Evolutionary conservation across 192 early-diverging fungal species (phyloP).

Genomic region (Linnemannia zychae): DNA sequence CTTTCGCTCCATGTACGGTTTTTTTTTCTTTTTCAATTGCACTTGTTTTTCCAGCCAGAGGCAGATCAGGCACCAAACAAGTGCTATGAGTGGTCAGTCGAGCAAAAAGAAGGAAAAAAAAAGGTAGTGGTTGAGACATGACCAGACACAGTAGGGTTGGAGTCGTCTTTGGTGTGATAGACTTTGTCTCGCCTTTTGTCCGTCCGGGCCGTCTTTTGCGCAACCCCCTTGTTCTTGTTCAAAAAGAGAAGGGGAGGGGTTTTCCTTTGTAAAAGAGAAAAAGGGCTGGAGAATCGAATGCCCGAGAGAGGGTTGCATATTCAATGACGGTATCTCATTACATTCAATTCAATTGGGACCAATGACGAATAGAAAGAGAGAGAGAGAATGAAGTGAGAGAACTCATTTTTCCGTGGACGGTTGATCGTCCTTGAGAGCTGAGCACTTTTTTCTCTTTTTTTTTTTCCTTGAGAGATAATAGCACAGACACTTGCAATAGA

Average conservation of each 20-base stretch:
- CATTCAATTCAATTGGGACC: neutral
- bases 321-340: neutral
- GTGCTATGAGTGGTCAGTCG: neutral
- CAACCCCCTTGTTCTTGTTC: neutral
- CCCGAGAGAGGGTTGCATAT: neutral
- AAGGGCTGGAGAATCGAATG: slow-evolving; percentile 1
- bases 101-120: neutral
- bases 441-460: neutral
- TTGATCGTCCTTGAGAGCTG: slow-evolving; percentile 2
- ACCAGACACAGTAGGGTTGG: neutral
- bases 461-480: neutral
- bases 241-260: no score
- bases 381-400: neutral
- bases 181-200: neutral
- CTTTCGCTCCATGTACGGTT: neutral
- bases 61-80: neutral
- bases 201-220: neutral
- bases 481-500: no score
- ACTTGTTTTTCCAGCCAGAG: neutral
- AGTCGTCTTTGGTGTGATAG: neutral
- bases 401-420: slow-evolving; percentile 9
- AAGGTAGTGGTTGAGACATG: neutral
- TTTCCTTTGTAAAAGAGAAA: neutral
- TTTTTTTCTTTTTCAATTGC: neutral
- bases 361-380: neutral